A percentile compares a stretch with the other conserved stretches of the same genome.
phyloP scores from a whole-genome alignment of 2,329 filamentous ascomycete genomes.

The Hymenoscyphus scutula region DNA sequence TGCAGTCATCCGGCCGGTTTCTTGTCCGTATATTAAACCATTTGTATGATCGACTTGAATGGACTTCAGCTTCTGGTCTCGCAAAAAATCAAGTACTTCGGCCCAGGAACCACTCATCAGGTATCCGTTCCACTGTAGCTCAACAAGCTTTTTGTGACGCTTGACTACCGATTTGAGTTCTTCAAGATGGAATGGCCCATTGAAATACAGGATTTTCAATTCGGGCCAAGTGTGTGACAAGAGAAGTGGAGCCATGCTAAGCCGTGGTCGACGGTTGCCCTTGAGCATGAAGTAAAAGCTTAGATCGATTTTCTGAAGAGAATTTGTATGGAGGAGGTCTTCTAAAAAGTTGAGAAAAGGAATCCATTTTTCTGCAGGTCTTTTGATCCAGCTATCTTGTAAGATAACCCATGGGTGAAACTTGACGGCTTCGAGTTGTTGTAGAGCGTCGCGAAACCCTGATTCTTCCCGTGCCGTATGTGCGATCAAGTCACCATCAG shows the following conservation, averaged over 20 bases:
- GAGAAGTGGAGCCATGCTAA: background rate
- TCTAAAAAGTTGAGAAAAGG: background rate
- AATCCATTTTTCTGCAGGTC: background rate
- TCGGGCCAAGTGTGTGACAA: background rate
- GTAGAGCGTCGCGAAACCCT: background rate
- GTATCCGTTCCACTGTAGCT: background rate
- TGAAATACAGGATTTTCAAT: background rate
- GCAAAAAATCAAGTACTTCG: background rate
- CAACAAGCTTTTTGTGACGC: background rate
- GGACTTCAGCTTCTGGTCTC: background rate
- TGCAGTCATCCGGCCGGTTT: background rate
- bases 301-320: background rate
- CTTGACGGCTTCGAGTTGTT: background rate
- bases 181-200: background rate
- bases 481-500: background rate
- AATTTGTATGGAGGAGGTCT: background rate
- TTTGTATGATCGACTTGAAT: background rate
- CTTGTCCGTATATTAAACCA: background rate
- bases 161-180: background rate
- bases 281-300: background rate
- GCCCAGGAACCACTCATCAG: slow-evolving; percentile 7
- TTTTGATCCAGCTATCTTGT: background rate
- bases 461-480: background rate
- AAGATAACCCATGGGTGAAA: background rate
- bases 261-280: background rate